Evolutionary conservation across 108 stramenopile genomes (phyloP).

Genomic region (Cyclostephanos invisitatus): DNA sequence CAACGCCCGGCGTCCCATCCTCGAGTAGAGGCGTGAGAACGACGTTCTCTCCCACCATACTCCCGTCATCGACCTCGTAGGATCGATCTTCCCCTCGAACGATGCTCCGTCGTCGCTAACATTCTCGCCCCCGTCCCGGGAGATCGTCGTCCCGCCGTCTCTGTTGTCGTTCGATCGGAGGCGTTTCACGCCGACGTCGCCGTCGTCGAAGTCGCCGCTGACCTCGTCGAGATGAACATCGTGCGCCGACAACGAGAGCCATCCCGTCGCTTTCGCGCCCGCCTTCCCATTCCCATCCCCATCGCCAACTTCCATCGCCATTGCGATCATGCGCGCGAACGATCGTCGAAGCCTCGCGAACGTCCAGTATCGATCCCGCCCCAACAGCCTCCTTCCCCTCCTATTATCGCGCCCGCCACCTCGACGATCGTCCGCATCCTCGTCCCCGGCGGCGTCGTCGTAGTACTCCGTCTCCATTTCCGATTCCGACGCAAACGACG

Average conservation of each 20-base stretch:
- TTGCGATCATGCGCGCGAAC: background rate
- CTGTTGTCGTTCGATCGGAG: too few species aligned
- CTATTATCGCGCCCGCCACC: background rate
- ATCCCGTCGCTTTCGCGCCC: background rate
- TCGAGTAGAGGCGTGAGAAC: background rate
- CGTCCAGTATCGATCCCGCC: conserved; percentile 22
- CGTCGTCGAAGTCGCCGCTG: background rate
- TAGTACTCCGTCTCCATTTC: background rate
- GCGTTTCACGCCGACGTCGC: background rate
- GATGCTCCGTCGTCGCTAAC: background rate
- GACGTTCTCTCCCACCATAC: background rate
- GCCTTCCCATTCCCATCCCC: background rate
- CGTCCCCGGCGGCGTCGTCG: background rate
- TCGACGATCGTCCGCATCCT: background rate
- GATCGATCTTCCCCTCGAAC: background rate
- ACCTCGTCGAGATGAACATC: background rate
- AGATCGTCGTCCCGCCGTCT: too few species aligned
- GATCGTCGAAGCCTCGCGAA: background rate
- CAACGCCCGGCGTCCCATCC: background rate
- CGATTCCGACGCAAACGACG: background rate
- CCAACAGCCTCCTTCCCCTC: conserved; percentile 33
- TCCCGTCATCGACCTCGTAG: background rate
- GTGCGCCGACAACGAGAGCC: background rate
- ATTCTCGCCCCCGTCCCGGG: too few species aligned
- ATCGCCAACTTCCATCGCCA: background rate